Evolutionary conservation across 169 alveolate genomes (phyloP).

Genomic region (Cryptosporidium andersoni): DNA sequence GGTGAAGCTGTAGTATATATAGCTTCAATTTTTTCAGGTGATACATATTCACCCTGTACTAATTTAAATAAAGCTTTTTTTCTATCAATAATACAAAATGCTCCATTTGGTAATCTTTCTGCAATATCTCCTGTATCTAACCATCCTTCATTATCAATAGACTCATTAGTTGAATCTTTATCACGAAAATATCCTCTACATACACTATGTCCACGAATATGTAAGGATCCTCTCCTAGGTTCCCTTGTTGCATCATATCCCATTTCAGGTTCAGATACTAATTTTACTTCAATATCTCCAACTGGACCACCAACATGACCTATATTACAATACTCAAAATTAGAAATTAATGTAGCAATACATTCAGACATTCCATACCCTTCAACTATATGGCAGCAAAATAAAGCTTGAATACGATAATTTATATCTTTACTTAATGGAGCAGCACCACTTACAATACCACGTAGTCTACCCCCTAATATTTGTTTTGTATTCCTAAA

Average conservation of each 20-base stretch:
- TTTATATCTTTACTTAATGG: constrained; percentile 79
- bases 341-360: constrained; percentile 74
- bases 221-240: constrained; percentile 85
- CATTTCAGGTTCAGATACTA: constrained; percentile 78
- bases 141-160: constrained; percentile 90
- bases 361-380: constrained; percentile 87
- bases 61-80: constrained; percentile 87
- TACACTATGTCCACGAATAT: constrained; percentile 82
- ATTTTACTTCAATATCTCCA: constrained; percentile 57
- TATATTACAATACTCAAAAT: constrained; percentile 67
- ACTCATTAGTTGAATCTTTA: constrained; percentile 79
- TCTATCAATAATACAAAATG: constrained; percentile 89
- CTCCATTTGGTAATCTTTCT: constrained; percentile 78
- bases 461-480: constrained; percentile 83
- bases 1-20: constrained; percentile 79
- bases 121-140: constrained; percentile 93
- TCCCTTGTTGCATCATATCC: constrained; percentile 77
- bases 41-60: constrained; percentile 89
- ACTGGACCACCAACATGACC: constrained; percentile 73
- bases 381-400: constrained; percentile 84
- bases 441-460: constrained; percentile 86
- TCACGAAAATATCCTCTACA: constrained; percentile 83
- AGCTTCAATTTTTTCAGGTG: constrained; percentile 90
- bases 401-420: constrained; percentile 77
- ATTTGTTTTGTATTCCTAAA: constrained; percentile 75